Percentiles rank a stretch among this genome's conserved stretches.
phyloP scores from a whole-genome alignment of 2,329 filamentous ascomycete genomes.

The Aureobasidium sp. region DNA sequence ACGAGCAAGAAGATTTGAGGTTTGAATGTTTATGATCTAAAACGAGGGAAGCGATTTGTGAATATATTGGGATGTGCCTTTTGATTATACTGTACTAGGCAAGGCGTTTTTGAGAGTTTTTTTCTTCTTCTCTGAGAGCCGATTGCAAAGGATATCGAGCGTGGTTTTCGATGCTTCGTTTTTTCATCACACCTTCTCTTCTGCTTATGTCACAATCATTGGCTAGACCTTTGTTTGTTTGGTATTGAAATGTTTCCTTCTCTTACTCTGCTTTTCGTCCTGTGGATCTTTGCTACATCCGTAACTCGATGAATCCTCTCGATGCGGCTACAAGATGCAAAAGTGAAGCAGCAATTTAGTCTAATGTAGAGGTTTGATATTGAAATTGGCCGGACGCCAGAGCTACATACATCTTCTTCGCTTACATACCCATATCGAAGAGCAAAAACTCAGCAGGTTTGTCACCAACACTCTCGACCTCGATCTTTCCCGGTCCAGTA shows the following conservation, averaged over 20 bases:
- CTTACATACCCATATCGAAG: constrained; percentile 38
- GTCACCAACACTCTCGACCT: constrained; percentile 39
- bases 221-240: not conserved
- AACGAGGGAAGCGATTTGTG: not conserved
- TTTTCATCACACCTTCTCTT: not conserved
- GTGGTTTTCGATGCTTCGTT: not conserved
- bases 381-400: not conserved
- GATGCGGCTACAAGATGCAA: too few species aligned
- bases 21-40: not conserved
- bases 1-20: not conserved
- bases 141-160: not conserved
- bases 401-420: not conserved
- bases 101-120: not conserved
- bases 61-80: not conserved
- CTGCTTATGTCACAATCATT: not conserved
- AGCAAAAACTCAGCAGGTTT: constrained; percentile 40
- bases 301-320: too few species aligned
- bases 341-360: not conserved
- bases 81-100: not conserved
- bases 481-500: constrained; percentile 34
- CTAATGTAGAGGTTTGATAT: not conserved
- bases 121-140: not conserved
- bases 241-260: not conserved
- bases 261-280: not conserved
- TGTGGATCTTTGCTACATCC: not conserved